A percentile compares a stretch with the other conserved stretches of the same genome.
phyloP scores from a whole-genome alignment of 345 rosid species.

The Eucalyptus polyanthemos region DNA sequence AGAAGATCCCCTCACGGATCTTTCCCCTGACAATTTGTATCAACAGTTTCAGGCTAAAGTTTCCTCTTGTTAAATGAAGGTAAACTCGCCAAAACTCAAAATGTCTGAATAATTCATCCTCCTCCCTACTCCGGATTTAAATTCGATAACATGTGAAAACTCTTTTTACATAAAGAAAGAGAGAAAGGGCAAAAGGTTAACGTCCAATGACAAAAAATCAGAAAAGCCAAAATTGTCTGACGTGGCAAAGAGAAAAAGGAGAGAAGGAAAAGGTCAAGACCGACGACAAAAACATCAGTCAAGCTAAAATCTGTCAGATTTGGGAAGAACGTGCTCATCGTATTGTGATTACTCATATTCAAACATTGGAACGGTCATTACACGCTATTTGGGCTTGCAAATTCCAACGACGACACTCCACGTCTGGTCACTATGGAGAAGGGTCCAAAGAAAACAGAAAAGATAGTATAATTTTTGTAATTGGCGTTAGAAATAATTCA shows the following conservation, averaged over 20 bases:
- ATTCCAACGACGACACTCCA: not conserved
- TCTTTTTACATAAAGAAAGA: not conserved
- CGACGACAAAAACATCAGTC: not conserved
- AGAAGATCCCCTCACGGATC: not conserved
- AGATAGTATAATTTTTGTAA: too few relatives aligned
- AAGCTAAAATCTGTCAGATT: not conserved
- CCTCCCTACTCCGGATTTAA: not conserved
- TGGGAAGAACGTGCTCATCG: not conserved
- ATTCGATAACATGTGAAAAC: not conserved
- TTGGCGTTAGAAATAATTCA: too few relatives aligned
- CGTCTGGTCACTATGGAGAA: not conserved
- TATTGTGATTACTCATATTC: not conserved
- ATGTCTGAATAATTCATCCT: not conserved
- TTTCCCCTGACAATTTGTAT: not conserved
- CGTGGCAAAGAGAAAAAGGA: not conserved
- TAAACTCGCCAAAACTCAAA: not conserved
- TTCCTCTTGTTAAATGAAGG: not conserved
- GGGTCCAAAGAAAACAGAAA: too few relatives aligned
- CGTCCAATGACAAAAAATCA: too few relatives aligned
- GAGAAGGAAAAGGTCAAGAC: not conserved
- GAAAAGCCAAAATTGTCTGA: too few relatives aligned
- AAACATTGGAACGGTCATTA: not conserved
- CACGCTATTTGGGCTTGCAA: not conserved
- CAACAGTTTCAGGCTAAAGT: not conserved
- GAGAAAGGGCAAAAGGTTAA: too few relatives aligned